These are phyloP conservation scores for Azolla pinnata DNA, from an alignment of 75 land plant species.

Conservation along the genomic window DNA sequence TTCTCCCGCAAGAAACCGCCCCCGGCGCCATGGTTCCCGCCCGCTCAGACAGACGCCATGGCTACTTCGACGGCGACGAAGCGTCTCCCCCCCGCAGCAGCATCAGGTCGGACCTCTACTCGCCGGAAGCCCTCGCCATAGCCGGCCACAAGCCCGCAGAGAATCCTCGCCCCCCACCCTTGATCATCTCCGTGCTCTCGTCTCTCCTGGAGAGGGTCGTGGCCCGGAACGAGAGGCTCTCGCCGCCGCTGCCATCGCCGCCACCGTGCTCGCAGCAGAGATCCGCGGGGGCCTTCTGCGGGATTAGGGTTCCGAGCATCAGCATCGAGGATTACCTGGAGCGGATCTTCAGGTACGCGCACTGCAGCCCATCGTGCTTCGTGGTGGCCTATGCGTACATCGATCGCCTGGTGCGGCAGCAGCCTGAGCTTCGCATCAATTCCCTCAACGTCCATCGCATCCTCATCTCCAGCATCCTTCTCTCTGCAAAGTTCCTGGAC, in stretches of 20 bases:
- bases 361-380: slow-evolving; percentile 43
- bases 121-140: no score
- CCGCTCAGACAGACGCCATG: no score
- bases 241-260: slow-evolving; percentile 31
- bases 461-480: slow-evolving; percentile 40
- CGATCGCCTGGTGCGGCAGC: slow-evolving; percentile 18
- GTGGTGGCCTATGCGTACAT: slow-evolving; percentile 43
- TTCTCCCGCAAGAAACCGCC: no score
- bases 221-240: no score
- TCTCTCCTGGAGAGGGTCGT: no score
- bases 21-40: no score
- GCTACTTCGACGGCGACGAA: no score
- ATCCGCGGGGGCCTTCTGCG: slow-evolving; percentile 21
- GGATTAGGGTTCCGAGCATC: slow-evolving; percentile 22
- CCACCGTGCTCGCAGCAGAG: slow-evolving; percentile 25
- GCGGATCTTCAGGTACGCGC: slow-evolving; percentile 37
- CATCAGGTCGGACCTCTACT: no score
- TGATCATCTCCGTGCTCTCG: no score
- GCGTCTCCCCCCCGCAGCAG: no score
- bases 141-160: no score
- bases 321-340: slow-evolving; percentile 26
- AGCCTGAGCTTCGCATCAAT: slow-evolving; percentile 18
- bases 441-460: slow-evolving; percentile 34
- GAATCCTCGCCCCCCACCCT: no score
- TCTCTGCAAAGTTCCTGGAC: slow-evolving; percentile 43